phyloP scores from a whole-genome alignment of 495 filamentous ascomycete species.

The Xylaria intraflava region DNA sequence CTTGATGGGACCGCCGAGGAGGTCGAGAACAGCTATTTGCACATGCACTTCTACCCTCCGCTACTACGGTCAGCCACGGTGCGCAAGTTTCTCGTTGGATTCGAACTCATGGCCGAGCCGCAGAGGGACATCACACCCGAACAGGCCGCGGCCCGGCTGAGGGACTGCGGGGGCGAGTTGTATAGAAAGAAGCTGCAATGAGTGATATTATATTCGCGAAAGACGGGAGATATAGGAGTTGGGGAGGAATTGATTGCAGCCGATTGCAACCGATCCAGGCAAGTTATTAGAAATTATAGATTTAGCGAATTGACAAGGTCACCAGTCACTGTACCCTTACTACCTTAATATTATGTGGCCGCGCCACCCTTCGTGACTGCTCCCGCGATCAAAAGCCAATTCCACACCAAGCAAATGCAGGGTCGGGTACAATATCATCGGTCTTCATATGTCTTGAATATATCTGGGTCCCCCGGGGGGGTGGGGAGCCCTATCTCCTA shows the following conservation, averaged over 20 bases:
- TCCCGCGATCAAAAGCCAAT: neutral
- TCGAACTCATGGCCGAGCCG: conserved; percentile 92
- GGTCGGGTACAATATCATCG: neutral
- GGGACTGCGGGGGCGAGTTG: conserved; percentile 68
- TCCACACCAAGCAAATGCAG: neutral
- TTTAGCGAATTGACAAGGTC: neutral
- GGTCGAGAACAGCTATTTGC: conserved; percentile 78
- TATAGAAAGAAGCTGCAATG: conserved; percentile 64
- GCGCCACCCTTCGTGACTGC: neutral
- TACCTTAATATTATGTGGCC: neutral
- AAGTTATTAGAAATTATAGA: neutral
- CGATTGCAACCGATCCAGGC: neutral
- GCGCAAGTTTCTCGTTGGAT: conserved; percentile 91
- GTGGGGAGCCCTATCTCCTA: conserved; percentile 5
- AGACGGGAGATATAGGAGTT: too few species aligned
- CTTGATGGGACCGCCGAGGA: conserved; percentile 79
- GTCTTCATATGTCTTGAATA: neutral
- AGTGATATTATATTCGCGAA: neutral
- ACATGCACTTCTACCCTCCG: conserved; percentile 96
- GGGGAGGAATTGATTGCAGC: too few species aligned
- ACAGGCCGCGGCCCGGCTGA: conserved; percentile 76
- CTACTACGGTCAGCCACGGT: conserved; percentile 88
- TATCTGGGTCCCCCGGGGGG: neutral
- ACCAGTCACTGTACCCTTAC: neutral
- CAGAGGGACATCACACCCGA: conserved; percentile 97